Evolutionary conservation across 768 basidiomycete species (phyloP).

Genomic region (Tylopilus subfusipes): DNA sequence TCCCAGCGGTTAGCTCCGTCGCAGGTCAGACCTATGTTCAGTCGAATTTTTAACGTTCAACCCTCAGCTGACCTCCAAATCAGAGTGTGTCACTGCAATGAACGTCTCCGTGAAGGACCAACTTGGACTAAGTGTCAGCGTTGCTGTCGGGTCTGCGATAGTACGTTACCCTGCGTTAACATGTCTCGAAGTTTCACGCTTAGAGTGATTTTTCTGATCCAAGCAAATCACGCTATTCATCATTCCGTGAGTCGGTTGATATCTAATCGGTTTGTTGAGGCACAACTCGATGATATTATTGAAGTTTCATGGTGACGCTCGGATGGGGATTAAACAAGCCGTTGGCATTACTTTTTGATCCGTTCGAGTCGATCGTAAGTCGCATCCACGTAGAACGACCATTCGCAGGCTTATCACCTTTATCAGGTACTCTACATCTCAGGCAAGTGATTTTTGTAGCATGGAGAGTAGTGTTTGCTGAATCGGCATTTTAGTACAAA

Average conservation of each 20-base stretch:
- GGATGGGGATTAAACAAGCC: conserved; percentile 84
- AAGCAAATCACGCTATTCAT: conserved; percentile 85
- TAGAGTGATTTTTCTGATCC: neutral
- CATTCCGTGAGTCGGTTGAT: conserved; percentile 56
- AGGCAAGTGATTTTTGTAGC: conserved; percentile 35
- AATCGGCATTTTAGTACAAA: conserved; percentile 52
- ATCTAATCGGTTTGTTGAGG: neutral
- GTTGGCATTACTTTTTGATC: conserved; percentile 79
- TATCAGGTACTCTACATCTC: conserved; percentile 36
- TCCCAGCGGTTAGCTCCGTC: conserved; percentile 80
- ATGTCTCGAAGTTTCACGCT: neutral
- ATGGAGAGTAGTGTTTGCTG: conserved; percentile 22
- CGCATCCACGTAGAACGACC: neutral
- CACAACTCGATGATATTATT: conserved; percentile 3
- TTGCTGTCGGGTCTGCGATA: conserved; percentile 77
- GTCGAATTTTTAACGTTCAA: neutral
- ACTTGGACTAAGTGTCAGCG: conserved; percentile 77
- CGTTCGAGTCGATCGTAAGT: conserved; percentile 74
- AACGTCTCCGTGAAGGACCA: conserved; percentile 86
- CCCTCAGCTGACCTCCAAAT: neutral
- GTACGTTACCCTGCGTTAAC: conserved; percentile 37
- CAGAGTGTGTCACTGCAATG: conserved; percentile 86
- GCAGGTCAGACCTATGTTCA: conserved; percentile 48
- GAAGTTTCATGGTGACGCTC: conserved; percentile 66
- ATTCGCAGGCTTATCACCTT: conserved; percentile 8